Evolutionary conservation across 2,329 filamentous ascomycete species (phyloP).

Genomic region (Aureobasidium subglaciale): DNA sequence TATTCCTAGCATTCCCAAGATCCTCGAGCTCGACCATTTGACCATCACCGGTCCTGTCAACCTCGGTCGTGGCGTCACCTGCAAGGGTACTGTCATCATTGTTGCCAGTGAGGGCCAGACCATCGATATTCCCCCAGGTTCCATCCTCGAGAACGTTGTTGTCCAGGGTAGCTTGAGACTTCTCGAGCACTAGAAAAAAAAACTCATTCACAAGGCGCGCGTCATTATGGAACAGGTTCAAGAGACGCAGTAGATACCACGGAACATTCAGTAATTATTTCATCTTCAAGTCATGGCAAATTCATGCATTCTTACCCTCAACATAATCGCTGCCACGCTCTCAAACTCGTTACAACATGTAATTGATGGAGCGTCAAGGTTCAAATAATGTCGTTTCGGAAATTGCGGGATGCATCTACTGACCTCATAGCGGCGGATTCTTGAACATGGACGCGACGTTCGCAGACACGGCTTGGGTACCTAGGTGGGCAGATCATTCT

Average conservation of each 20-base stretch:
- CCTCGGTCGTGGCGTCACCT: constrained; percentile 85
- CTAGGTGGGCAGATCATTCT: too few relatives aligned
- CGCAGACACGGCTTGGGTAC: too few relatives aligned
- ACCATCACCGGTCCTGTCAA: constrained; percentile 98
- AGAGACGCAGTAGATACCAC: constrained; percentile 16
- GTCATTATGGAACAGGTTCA: constrained; percentile 9
- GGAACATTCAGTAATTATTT: constrained; percentile 15
- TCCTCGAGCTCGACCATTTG: constrained; percentile 85
- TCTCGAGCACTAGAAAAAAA: constrained; percentile 53
- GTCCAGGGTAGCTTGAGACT: constrained; percentile 89
- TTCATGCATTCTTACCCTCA: constrained; percentile 12
- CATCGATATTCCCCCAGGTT: constrained; percentile 94
- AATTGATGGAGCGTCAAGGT: not conserved
- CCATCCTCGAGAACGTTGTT: constrained; percentile 96
- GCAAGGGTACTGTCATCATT: constrained; percentile 98
- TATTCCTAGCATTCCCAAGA: constrained; percentile 81
- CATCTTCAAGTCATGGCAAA: constrained; percentile 12
- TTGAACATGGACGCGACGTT: not conserved
- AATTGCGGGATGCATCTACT: not conserved
- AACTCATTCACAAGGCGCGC: not conserved
- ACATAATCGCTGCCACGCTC: not conserved
- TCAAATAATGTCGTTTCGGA: not conserved
- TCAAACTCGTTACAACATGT: not conserved
- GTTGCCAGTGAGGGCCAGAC: constrained; percentile 96
- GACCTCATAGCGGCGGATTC: not conserved